These are phyloP conservation scores for Penicillium salamii DNA, from an alignment of 495 filamentous ascomycete genomes.

Conservation along the genomic window DNA sequence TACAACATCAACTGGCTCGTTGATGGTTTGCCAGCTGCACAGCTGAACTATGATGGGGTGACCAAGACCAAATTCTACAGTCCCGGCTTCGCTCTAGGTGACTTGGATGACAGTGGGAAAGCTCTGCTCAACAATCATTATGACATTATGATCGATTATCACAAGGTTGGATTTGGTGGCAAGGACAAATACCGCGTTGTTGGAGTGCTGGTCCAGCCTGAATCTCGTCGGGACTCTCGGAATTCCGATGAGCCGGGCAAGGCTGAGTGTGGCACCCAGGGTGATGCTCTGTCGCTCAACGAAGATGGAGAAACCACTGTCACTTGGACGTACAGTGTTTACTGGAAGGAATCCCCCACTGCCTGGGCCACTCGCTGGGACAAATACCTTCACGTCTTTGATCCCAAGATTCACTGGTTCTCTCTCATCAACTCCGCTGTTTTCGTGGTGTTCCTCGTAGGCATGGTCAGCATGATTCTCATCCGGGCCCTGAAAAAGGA, in stretches of 20 bases:
- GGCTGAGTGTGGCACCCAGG: constrained; percentile 57
- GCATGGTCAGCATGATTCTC: constrained; percentile 87
- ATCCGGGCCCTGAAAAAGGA: constrained; percentile 86
- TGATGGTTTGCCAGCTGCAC: constrained; percentile 88
- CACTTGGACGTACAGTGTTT: constrained; percentile 86
- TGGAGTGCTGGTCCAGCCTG: constrained; percentile 81
- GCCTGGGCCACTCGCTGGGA: constrained; percentile 97
- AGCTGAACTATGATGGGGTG: constrained; percentile 67
- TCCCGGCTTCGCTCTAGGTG: constrained; percentile 84
- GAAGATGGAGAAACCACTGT: constrained; percentile 68
- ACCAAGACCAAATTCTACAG: constrained; percentile 76
- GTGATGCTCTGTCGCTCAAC: constrained; percentile 55
- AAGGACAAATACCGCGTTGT: constrained; percentile 78
- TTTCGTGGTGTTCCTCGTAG: constrained; percentile 86
- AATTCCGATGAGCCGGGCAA: constrained; percentile 47
- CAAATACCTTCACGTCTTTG: constrained; percentile 92
- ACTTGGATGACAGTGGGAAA: constrained; percentile 51
- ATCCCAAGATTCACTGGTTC: constrained; percentile 98
- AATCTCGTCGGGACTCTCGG: constrained; percentile 61
- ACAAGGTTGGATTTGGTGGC: constrained; percentile 57
- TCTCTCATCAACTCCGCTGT: constrained; percentile 91
- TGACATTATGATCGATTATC: constrained; percentile 91
- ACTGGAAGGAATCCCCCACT: constrained; percentile 74
- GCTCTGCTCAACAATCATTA: constrained; percentile 85
- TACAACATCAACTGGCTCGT: constrained; percentile 95